Percentiles rank a stretch among this genome's conserved stretches.
Conservation (phyloP, 495 filamentous ascomycete species). For the Tuber umbilicatum region DNA sequence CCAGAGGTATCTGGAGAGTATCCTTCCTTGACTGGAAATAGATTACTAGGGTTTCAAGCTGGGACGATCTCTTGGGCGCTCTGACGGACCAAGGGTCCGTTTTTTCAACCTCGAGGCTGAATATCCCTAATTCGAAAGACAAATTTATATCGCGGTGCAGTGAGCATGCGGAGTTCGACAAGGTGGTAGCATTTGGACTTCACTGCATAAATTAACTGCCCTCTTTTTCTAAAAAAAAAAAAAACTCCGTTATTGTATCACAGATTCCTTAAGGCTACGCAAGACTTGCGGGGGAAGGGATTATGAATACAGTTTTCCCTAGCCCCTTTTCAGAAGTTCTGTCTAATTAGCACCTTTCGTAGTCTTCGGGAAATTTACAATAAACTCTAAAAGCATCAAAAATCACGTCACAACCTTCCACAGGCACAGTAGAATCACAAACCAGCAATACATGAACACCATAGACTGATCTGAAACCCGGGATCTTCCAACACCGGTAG, state of each 20-base stretch:
- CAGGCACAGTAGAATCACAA: neutral
- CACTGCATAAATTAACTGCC: neutral
- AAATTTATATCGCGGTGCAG: neutral
- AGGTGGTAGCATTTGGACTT: neutral
- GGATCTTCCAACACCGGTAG: neutral
- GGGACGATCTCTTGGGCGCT: no score
- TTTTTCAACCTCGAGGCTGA: neutral
- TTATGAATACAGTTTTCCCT: no score
- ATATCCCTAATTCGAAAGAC: neutral
- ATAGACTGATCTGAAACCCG: neutral
- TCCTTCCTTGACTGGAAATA: no score
- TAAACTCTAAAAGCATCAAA: neutral
- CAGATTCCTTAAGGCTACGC: neutral
- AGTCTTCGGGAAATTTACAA: no score
- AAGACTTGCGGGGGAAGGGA: no score
- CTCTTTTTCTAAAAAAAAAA: no score
- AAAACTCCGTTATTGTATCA: no score
- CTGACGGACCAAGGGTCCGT: neutral
- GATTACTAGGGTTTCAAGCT: no score
- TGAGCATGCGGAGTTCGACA: neutral
- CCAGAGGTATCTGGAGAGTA: no score
- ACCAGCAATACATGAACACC: neutral
- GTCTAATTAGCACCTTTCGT: no score
- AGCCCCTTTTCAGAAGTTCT: no score
- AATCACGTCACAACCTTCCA: neutral